A percentile compares a stretch with the other conserved stretches of the same genome.
Conservation (phyloP, 352 stramenopile species). For the Globisporangium viniferum region DNA sequence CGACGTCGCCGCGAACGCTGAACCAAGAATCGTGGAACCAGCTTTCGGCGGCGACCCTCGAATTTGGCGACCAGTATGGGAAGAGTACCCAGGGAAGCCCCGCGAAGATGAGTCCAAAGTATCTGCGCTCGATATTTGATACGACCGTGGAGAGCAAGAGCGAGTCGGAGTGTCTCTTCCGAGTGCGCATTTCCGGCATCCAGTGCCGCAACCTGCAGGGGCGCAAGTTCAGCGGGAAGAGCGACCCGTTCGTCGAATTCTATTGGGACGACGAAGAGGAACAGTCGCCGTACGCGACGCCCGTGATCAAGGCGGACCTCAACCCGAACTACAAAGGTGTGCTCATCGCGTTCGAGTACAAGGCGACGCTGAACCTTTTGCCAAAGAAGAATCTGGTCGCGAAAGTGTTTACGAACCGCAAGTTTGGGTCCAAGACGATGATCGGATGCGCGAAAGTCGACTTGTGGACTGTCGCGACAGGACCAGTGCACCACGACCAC, state of each 20-base stretch:
- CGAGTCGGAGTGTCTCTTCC: constrained; percentile 77
- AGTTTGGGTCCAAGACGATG: constrained; percentile 72
- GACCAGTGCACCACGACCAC: constrained; percentile 86
- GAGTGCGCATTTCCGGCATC: constrained; percentile 82
- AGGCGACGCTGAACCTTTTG: constrained; percentile 52
- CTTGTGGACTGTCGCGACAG: constrained; percentile 78
- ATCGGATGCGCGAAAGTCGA: constrained; percentile 79
- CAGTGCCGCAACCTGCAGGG: constrained; percentile 86
- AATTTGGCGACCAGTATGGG: constrained; percentile 72
- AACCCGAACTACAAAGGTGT: constrained; percentile 89
- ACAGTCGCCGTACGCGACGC: constrained; percentile 68
- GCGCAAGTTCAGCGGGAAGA: constrained; percentile 78
- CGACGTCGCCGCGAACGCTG: constrained; percentile 39
- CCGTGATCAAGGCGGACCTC: constrained; percentile 82
- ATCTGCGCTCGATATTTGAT: constrained; percentile 67
- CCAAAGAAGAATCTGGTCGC: constrained; percentile 57
- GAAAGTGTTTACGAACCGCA: constrained; percentile 84
- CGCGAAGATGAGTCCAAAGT: constrained; percentile 53
- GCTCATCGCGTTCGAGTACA: constrained; percentile 87
- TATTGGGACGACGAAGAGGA: constrained; percentile 80
- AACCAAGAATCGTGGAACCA: constrained; percentile 70
- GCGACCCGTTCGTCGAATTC: constrained; percentile 87
- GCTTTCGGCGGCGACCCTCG: constrained; percentile 65
- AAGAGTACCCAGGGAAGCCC: constrained; percentile 30
- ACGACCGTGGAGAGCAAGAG: constrained; percentile 41